Evolutionary conservation across 352 stramenopile genomes (phyloP), one percentile per base, ranked within the genome.

Genomic region (Pythium periplocum): DNA sequence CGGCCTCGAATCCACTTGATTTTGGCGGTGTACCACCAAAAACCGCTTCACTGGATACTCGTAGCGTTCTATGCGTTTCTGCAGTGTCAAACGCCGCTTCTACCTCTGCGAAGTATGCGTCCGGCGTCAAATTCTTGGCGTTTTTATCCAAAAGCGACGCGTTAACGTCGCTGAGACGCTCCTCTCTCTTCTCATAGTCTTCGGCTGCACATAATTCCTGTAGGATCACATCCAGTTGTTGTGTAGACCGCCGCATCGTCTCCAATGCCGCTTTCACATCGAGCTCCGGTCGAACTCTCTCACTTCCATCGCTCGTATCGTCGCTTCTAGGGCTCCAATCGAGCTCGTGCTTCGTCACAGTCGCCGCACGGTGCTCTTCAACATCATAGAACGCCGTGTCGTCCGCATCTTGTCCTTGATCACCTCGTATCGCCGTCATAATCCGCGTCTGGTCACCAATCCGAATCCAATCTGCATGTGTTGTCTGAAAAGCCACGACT

Each of bases 141-240:
- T 11, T 42, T 10, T 7, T 30, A 26, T 58, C 51, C 12, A 30
- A 30, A 9, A 65, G 46, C 36, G 56, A 38, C 40, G 67, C 61
- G 11, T 61, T 41, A 35, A 43, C 36, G 9, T 47, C 31, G 12
- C 32, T 42, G 7, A 17, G n/a, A 37, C 48, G 38, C 1, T 45
- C 46, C 1, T 44, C 33, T 12, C 2, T 31, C 6, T 6, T 53
- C 12, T 45, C 36, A n/a, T 48, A 8, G 7, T 47, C 36, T 6
- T 31, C 7, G 4, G 11, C 59, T 4, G 60, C 53, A 41, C 73
- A 81, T 47, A 83, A 42, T 6, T 50, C 45, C 52, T 86, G 66
- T 3, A 87, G 62, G 39, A 87, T 81, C n/a, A 55, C 62, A 45
- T 87, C 75, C 33, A 86, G 58, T 3, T 64, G 52, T 38, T 44